Conservation (phyloP, 352 stramenopile species). For the Bremia lactucae region DNA sequence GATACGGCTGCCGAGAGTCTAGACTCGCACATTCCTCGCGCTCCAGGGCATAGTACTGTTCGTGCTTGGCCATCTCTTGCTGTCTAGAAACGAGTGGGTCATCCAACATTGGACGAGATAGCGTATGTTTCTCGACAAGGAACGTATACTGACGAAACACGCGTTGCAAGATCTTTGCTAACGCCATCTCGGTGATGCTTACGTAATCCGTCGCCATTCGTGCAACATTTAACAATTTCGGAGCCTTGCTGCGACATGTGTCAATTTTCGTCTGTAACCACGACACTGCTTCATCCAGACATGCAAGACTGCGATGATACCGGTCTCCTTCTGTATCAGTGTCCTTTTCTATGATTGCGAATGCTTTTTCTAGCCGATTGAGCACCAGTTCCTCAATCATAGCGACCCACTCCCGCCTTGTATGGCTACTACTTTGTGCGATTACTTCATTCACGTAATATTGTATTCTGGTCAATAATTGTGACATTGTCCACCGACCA, state of each 20-base stretch:
- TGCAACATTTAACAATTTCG: constrained; percentile 10
- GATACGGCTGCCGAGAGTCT: constrained; percentile 19
- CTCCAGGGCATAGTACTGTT: constrained; percentile 29
- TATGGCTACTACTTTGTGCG: constrained; percentile 6
- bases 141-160: constrained; percentile 22
- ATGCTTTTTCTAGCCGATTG: constrained; percentile 12
- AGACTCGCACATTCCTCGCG: neutral
- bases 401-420: constrained; percentile 14
- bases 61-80: constrained; percentile 15
- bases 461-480: constrained; percentile 29
- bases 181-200: constrained; percentile 30
- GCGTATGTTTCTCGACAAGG: constrained; percentile 13
- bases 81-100: constrained; percentile 14
- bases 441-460: constrained; percentile 17
- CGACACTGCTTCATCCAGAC: constrained; percentile 26
- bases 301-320: constrained; percentile 20
- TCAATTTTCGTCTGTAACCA: constrained; percentile 40
- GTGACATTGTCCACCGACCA: constrained; percentile 37
- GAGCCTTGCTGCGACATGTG: constrained; percentile 11
- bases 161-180: constrained; percentile 40
- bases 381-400: constrained; percentile 27
- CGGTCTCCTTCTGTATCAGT: constrained; percentile 13
- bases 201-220: constrained; percentile 9
- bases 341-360: constrained; percentile 4
- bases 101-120: constrained; percentile 2